Percentiles rank a stretch among this genome's conserved stretches.
Conservation (phyloP, 805 yeast species). For the Barnettozyma vustinii region DNA sequence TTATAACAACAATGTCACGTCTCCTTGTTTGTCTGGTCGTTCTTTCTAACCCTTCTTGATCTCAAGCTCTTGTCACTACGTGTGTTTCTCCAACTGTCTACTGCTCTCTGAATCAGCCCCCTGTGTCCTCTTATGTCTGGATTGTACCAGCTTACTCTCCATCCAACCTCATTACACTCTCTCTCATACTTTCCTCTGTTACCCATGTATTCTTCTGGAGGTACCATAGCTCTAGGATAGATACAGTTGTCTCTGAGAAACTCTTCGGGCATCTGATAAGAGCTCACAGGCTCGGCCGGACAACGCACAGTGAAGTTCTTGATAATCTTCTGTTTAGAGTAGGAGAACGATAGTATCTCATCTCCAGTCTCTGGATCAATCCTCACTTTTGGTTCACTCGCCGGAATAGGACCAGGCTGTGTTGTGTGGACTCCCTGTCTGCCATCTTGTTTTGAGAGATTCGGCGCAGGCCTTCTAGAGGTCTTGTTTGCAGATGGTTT, state of each 20-base stretch:
- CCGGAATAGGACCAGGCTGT: slow-evolving; percentile 35
- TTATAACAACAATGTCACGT: background rate
- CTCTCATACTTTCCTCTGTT: slow-evolving; percentile 41
- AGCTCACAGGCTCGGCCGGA: slow-evolving; percentile 13
- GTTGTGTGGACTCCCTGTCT: slow-evolving; percentile 15
- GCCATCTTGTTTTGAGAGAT: background rate
- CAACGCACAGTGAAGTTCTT: slow-evolving; percentile 22
- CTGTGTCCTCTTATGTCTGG: slow-evolving; percentile 37
- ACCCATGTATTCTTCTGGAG: slow-evolving; percentile 37
- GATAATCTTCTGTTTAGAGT: slow-evolving; percentile 28
- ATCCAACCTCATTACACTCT: slow-evolving; percentile 43
- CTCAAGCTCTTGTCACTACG: slow-evolving; percentile 35
- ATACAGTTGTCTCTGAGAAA: slow-evolving; percentile 39
- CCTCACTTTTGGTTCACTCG: slow-evolving; percentile 22
- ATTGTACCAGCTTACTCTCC: slow-evolving; percentile 40
- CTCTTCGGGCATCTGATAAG: slow-evolving; percentile 21
- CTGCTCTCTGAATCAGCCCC: slow-evolving; percentile 47
- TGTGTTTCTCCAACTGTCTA: slow-evolving; percentile 47
- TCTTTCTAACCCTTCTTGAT: slow-evolving; percentile 35
- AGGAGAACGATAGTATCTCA: slow-evolving; percentile 26
- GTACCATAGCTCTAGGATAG: slow-evolving; percentile 43
- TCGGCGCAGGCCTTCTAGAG: background rate
- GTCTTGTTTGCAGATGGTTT: slow-evolving; percentile 12
- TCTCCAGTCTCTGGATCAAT: slow-evolving; percentile 25
- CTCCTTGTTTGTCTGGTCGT: background rate